phyloP scores from a whole-genome alignment of 805 yeast species.

The Kodamaea jinghongensis region DNA sequence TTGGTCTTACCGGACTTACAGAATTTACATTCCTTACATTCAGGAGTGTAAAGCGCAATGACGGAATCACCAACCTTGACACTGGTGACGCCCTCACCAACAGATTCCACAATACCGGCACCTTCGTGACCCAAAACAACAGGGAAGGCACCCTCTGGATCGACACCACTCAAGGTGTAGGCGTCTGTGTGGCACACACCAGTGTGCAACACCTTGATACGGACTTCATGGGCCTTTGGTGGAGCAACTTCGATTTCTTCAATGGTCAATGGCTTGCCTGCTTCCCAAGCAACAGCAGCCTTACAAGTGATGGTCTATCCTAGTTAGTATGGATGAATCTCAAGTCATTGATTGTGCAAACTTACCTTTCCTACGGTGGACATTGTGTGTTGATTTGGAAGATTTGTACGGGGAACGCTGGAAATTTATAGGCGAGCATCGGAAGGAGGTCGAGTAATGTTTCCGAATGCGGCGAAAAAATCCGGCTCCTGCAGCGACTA shows the following conservation, averaged over 20 bases:
- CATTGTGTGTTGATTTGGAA: conserved; percentile 15
- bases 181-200: conserved; percentile 99
- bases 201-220: conserved; percentile 81
- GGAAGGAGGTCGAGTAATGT: no score
- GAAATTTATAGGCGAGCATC: no score
- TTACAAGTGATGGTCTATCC: conserved; percentile 68
- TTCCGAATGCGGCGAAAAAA: no score
- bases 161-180: conserved; percentile 88
- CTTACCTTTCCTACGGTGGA: conserved; percentile 27
- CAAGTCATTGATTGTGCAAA: background rate
- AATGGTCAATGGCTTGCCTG: conserved; percentile 74
- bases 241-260: conserved; percentile 90
- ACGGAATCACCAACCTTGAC: conserved; percentile 95
- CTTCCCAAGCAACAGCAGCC: conserved; percentile 98
- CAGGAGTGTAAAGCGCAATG: conserved; percentile 93
- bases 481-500: no score
- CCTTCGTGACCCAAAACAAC: conserved; percentile 96
- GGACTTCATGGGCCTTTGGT: conserved; percentile 96
- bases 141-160: conserved; percentile 97
- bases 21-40: conserved; percentile 92
- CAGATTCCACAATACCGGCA: conserved; percentile 92
- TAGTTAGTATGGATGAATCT: conserved; percentile 17
- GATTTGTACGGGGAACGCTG: no score
- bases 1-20: conserved; percentile 95
- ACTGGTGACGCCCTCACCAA: conserved; percentile 90